Percentiles rank a stretch among this genome's conserved stretches.
Evolutionary conservation across 1,284 basidiomycete genomes (phyloP).

Genomic region (Trichosporon asahii): DNA sequence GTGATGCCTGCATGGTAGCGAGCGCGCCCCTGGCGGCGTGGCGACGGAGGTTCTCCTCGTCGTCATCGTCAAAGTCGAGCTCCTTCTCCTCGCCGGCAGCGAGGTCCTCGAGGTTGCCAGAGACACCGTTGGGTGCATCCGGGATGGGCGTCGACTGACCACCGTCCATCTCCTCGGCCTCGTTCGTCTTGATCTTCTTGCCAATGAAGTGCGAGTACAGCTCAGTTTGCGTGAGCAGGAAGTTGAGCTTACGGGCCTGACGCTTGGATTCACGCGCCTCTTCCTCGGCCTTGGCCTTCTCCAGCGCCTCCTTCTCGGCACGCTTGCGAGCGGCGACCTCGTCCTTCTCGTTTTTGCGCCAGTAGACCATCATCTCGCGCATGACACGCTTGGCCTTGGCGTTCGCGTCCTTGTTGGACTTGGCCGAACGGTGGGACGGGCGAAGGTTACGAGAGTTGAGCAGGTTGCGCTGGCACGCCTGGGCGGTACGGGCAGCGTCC

Average conservation of each 20-base stretch:
- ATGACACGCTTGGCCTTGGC: constrained; percentile 59
- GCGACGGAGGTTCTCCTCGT: constrained; percentile 80
- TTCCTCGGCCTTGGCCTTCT: constrained; percentile 88
- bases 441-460: constrained; percentile 76
- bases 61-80: constrained; percentile 93
- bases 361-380: constrained; percentile 80
- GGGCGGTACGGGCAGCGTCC: constrained; percentile 33
- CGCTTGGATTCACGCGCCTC: constrained; percentile 93
- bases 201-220: constrained; percentile 99
- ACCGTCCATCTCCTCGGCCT: constrained; percentile 75
- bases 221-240: constrained; percentile 98
- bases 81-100: constrained; percentile 63
- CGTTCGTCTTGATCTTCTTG: constrained; percentile 93
- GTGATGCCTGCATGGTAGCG: constrained; percentile 78
- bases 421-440: constrained; percentile 72
- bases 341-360: constrained; percentile 93
- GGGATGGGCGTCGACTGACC: constrained; percentile 31
- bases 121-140: constrained; percentile 24
- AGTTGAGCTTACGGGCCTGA: constrained; percentile 95
- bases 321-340: constrained; percentile 89
- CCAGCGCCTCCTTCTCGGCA: constrained; percentile 89
- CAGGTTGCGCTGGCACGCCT: constrained; percentile 60
- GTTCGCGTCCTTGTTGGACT: constrained; percentile 82
- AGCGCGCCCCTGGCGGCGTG: constrained; percentile 90
- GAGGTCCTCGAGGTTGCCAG: constrained; percentile 50